Conservation (phyloP, 1,139 yeast species). For the Waltiozyma sp. region DNA sequence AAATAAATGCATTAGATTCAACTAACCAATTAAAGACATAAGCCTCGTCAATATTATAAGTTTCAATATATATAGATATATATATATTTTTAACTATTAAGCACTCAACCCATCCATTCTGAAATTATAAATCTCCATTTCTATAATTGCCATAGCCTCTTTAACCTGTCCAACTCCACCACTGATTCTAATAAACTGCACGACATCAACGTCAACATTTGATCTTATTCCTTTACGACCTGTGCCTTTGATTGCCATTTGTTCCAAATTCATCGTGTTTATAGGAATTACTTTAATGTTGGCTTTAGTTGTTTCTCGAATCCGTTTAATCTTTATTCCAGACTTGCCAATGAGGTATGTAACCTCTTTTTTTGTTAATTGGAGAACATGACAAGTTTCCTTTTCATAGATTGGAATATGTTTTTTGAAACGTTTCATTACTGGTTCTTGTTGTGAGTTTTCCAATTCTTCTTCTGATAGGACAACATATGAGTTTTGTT, state of each 20-base stretch:
- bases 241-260: background rate
- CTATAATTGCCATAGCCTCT: conserved; percentile 18
- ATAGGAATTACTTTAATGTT: conserved; percentile 24
- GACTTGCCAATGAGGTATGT: conserved; percentile 23
- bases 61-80: too few species aligned
- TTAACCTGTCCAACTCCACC: conserved; percentile 18
- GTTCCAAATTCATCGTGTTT: conserved; percentile 2
- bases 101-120: conserved; percentile 3
- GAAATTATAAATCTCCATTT: conserved; percentile 16
- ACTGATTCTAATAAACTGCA: conserved; percentile 21
- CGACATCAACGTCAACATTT: conserved; percentile 6
- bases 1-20: too few species aligned
- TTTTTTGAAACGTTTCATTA: background rate
- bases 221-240: background rate
- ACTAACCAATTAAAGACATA: too few species aligned
- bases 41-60: too few species aligned
- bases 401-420: background rate
- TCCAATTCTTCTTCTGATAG: too few species aligned
- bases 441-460: background rate
- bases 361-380: conserved; percentile 20
- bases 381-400: conserved; percentile 9
- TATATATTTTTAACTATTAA: too few species aligned
- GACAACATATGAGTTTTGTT: too few species aligned
- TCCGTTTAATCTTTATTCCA: conserved; percentile 20
- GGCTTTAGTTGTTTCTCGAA: conserved; percentile 20